Evolutionary conservation across 345 rosid species (phyloP), one percentile per base, ranked within the genome.

Genomic region (Sonneratia alba): DNA sequence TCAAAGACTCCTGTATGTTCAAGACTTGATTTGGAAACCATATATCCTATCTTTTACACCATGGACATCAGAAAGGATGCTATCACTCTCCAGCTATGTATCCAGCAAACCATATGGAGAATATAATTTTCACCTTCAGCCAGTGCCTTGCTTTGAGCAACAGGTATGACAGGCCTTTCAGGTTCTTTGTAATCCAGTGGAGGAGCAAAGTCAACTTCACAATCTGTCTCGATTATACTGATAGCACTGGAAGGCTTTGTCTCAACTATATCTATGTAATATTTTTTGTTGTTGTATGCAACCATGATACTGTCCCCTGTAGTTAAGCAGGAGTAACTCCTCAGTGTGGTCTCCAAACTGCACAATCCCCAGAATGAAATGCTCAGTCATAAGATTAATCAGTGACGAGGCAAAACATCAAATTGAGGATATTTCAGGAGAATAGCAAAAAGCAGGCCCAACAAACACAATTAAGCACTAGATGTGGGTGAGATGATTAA

Each of bases 121-220:
- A 37, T 42, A 42, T 42, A 65, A 67, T 63, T 53, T 34, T 42
- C 74, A 95, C 99, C 96, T 91, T 87, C 88, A 19, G 88, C 73
- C 1, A 72, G 43, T 75, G 82, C 85, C 87, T 83, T 92, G 74
- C 85, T 77, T 32, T 77, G 76, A 71, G 83, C 68, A 81, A 77
- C 79, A 62, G 83, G 73, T 65, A 82, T 68, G 55, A 73, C 73
- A 13, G 91, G 89, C 79, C 79, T 94, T 81, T 86, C 97, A 71
- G 99, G 99, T 75, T 95, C 99, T 76, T 88, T 90, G 88, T 90
- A 95, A 81, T 95, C 99, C 72, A 95, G 81, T 21, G 99, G 99
- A 84, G 98, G 94, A 56, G 99, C 99, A 73, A 92, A 95, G 80
- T 95, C 99, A 74, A 95, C 99, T 81, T 95, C 99, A 76, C 99